These are phyloP conservation scores for Lepidium didymum DNA, from an alignment of 345 rosid genomes.

Conservation along the genomic window DNA sequence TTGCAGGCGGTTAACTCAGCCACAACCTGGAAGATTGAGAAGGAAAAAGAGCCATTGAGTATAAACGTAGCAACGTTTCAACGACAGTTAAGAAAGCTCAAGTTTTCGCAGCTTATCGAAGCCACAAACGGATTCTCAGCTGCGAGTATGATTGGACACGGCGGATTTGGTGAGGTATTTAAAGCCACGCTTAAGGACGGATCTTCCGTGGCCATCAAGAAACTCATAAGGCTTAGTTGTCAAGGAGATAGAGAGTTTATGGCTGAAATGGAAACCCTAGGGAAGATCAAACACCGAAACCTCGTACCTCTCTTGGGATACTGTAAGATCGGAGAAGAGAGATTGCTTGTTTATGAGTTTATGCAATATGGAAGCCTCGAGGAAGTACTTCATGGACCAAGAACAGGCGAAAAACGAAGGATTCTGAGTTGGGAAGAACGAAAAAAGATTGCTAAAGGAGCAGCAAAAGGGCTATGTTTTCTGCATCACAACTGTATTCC, in stretches of 20 bases:
- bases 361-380: slow-evolving; percentile 92
- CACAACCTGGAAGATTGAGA: slow-evolving; percentile 96
- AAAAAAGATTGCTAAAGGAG: slow-evolving; percentile 89
- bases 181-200: slow-evolving; percentile 93
- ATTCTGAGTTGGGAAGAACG: slow-evolving; percentile 73
- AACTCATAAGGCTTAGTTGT: slow-evolving; percentile 77
- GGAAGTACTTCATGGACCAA: slow-evolving; percentile 80
- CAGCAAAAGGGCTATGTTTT: slow-evolving; percentile 89
- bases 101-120: slow-evolving; percentile 87
- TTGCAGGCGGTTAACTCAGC: slow-evolving; percentile 78
- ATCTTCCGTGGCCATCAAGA: slow-evolving; percentile 89
- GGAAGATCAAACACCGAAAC: slow-evolving; percentile 89
- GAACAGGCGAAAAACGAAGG: slow-evolving; percentile 42
- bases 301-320: slow-evolving; percentile 89
- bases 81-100: slow-evolving; percentile 72
- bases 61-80: slow-evolving; percentile 94
- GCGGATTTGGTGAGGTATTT: slow-evolving; percentile 95
- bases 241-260: slow-evolving; percentile 97
- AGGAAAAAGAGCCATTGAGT: slow-evolving; percentile 91
- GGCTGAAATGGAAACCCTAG: slow-evolving; percentile 98
- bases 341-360: slow-evolving; percentile 85
- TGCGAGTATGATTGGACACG: slow-evolving; percentile 72
- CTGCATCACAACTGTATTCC: slow-evolving; percentile 97
- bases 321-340: slow-evolving; percentile 89
- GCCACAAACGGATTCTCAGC: slow-evolving; percentile 93